phyloP scores from a whole-genome alignment of 164 flowering plant genomes.

The Kingdonia uniflora region DNA sequence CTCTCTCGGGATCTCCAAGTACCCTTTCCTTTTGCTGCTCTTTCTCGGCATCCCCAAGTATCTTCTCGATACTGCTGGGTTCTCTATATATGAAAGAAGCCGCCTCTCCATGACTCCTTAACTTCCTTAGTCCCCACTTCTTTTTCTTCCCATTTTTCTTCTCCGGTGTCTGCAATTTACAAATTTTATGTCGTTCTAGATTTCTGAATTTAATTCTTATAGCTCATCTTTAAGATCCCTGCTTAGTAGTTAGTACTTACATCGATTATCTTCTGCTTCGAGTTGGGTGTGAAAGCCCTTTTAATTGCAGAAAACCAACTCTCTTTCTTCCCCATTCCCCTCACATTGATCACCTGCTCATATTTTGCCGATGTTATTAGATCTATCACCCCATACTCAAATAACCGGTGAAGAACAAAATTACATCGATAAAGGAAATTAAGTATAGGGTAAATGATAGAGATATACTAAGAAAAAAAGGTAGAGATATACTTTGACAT shows the following conservation, averaged over 20 bases:
- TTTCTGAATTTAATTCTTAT: not conserved
- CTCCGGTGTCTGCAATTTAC: conserved; percentile 44
- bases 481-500: no score
- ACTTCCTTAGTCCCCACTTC: conserved; percentile 44
- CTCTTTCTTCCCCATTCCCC: conserved; percentile 65
- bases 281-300: conserved; percentile 52
- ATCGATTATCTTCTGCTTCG: conserved; percentile 56
- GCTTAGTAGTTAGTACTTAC: conserved; percentile 42
- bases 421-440: not conserved
- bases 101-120: conserved; percentile 40
- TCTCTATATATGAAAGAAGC: conserved; percentile 69
- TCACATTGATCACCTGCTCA: conserved; percentile 29
- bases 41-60: conserved; percentile 77
- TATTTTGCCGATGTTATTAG: conserved; percentile 12
- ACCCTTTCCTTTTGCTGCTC: conserved; percentile 28
- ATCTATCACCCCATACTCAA: not conserved
- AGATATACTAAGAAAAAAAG: no score
- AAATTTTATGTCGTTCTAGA: not conserved
- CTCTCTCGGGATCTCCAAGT: no score
- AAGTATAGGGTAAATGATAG: not conserved
- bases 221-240: not conserved
- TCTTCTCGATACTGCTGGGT: conserved; percentile 91
- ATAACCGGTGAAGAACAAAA: not conserved
- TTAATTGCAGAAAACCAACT: conserved; percentile 91
- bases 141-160: conserved; percentile 42